phyloP scores from a whole-genome alignment of 2,329 filamentous ascomycete genomes.

The Periconia macrospinosa region DNA sequence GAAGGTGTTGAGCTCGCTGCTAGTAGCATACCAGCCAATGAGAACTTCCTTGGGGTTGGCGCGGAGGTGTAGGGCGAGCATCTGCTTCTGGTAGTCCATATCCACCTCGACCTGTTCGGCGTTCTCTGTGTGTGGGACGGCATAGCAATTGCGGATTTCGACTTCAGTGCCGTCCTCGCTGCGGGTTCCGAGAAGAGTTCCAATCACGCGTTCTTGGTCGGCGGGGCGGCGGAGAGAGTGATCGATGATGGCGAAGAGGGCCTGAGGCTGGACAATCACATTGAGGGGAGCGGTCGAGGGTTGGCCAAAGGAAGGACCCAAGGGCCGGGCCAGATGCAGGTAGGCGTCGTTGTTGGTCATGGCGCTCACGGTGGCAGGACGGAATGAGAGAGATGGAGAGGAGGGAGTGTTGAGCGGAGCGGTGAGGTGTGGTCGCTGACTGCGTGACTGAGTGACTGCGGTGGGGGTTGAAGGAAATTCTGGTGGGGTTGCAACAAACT shows the following conservation, averaged over 20 bases:
- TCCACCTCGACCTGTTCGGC: slow-evolving; percentile 99
- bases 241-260: slow-evolving; percentile 72
- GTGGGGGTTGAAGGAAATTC: not conserved
- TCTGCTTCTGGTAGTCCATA: slow-evolving; percentile 99
- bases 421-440: slow-evolving; percentile 4
- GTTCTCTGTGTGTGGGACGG: slow-evolving; percentile 97
- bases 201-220: slow-evolving; percentile 94
- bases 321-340: slow-evolving; percentile 89
- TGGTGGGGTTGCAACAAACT: slow-evolving; percentile 1
- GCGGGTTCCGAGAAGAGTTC: slow-evolving; percentile 87
- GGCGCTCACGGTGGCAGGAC: slow-evolving; percentile 45
- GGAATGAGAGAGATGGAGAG: slow-evolving; percentile 13
- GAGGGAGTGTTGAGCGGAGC: slow-evolving; percentile 15
- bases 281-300: slow-evolving; percentile 87
- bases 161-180: slow-evolving; percentile 97
- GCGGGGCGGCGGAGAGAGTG: slow-evolving; percentile 90
- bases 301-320: slow-evolving; percentile 82
- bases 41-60: slow-evolving; percentile 91
- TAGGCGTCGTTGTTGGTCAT: slow-evolving; percentile 88
- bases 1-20: slow-evolving; percentile 96
- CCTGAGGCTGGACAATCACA: slow-evolving; percentile 92
- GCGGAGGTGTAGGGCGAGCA: slow-evolving; percentile 92
- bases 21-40: slow-evolving; percentile 98
- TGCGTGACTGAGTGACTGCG: not conserved
- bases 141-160: slow-evolving; percentile 94